Evolutionary conservation across 306 rosid genomes (phyloP), one percentile per base, ranked within the genome.

Genomic region (Casuarina equisetifolia): DNA sequence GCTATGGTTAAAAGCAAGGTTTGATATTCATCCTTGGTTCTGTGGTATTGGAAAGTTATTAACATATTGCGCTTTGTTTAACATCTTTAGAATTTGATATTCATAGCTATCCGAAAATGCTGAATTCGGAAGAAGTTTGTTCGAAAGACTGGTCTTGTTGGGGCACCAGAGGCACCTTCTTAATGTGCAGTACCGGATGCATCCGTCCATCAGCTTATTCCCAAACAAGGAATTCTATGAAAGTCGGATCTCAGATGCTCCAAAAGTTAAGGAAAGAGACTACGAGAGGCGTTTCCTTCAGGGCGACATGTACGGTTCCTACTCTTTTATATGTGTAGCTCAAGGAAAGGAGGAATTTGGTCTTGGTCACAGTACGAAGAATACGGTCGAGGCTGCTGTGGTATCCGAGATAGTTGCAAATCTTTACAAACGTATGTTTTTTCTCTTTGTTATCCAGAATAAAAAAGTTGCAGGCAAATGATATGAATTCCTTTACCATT

Each of bases 1-100:
- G 92, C 92, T 38, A 20, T 88, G 86, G 89, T 48, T 48, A 48
- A 48, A 48, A 88, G 92, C 92, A 80, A 88, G 91, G 95, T 90
- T 72, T 77, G 25, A n/a, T 51, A 20, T 20, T 4, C 68, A 3
- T 42, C 69, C 8, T 9, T 8, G 15, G 50, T 70, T 50, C 79
- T 25, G 42, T 64, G 57, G 53, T 3, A 25, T 66, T 11, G 70
- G 50, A 16, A 32, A 13, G 49, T 57, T 10, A 19, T 9, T 16
- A 43, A 52, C 55, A 69, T 54, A 39, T 67, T 5, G 49, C 70
- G 8, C 50, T n/a, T 62, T 32, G 5, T 52, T 68, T 75, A 54
- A 36, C 13, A 55, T 64, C 0, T 39, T 36, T 11, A 42, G 19
- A 46, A 9, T 71, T 8, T 2, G n/a, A 0, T 4, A 11, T 4